Evolutionary conservation across 495 filamentous ascomycete genomes (phyloP), one percentile per base, ranked within the genome.

Genomic region (Hamigera avellanea): DNA sequence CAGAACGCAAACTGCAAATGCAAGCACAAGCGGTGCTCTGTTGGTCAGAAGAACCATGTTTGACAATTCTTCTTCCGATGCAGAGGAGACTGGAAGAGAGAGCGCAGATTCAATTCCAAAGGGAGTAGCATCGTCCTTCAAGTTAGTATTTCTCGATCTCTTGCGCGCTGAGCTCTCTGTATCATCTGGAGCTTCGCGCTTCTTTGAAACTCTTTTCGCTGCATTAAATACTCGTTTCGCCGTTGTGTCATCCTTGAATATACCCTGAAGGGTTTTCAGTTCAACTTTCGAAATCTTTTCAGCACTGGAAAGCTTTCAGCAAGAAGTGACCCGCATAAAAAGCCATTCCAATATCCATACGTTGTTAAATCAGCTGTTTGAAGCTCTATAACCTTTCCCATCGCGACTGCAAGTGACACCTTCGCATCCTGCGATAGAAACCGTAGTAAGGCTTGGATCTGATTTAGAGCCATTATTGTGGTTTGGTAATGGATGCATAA

Each of bases 21-120:
- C 85, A 13, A 93, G 61, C 8, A 89, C 79, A 17, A 93, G 61
- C 5, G 85, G 85, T 9, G 85, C 85, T 25, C 85, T 65, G 49
- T 91, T 93, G 8, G 83, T 89, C 30, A 75, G 56, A 0, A 93
- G 44, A 9, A 69, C 56, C n/a, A 68, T 72, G 8, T 59, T 49
- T 4, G 58, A 56, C 8, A 89, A 69, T 23, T 67, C 59, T 15
- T 76, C 70, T 48, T 86, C 81, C 17, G 73, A 64, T 16, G 49
- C 56, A 14, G 47, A 36, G 6, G 59, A 37, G 3, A 66, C 47
- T 0, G 83, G 83, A 2, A 93, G 64, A 9, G 65, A 59, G 1
- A 89, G 67, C 1, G 78, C 74, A 2, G 58, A 62, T 61, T 89
- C 84, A 19, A 78, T 59, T 26, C 78, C 69, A 21, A 64, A 67